Evolutionary conservation across 2,329 filamentous ascomycete genomes (phyloP).

Genomic region (Boeremia exigua): DNA sequence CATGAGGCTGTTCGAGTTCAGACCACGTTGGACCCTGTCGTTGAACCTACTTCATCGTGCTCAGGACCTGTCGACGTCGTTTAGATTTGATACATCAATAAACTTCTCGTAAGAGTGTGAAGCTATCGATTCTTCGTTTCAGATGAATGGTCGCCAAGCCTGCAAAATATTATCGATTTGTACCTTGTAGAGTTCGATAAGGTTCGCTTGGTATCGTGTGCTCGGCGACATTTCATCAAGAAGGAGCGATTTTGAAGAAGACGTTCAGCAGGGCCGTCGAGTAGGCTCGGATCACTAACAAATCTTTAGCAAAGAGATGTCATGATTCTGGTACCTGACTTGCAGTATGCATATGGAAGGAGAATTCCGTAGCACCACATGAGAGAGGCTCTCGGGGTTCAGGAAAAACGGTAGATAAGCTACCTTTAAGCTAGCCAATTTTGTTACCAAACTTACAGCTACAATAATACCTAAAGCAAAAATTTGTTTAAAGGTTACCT

Average conservation of each 20-base stretch:
- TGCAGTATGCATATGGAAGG: neutral
- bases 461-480: too few species aligned
- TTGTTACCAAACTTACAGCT: too few species aligned
- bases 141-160: neutral
- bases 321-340: neutral
- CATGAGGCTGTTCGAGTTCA: constrained; percentile 39
- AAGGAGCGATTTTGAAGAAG: neutral
- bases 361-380: too few species aligned
- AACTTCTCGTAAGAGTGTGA: neutral
- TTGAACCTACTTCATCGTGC: neutral
- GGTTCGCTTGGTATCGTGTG: neutral
- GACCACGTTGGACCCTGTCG: neutral
- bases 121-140: neutral
- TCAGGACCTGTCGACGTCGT: neutral
- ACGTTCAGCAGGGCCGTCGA: neutral
- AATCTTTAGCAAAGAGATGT: neutral
- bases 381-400: too few species aligned
- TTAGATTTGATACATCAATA: neutral
- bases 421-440: too few species aligned
- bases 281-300: neutral
- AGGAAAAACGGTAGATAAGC: too few species aligned
- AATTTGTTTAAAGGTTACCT: too few species aligned
- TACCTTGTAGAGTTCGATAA: neutral
- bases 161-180: neutral
- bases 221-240: neutral